Percentiles rank a stretch among this genome's conserved stretches.
Evolutionary conservation across 352 stramenopile species (phyloP).

Genomic region (Phytophthora cajani): DNA sequence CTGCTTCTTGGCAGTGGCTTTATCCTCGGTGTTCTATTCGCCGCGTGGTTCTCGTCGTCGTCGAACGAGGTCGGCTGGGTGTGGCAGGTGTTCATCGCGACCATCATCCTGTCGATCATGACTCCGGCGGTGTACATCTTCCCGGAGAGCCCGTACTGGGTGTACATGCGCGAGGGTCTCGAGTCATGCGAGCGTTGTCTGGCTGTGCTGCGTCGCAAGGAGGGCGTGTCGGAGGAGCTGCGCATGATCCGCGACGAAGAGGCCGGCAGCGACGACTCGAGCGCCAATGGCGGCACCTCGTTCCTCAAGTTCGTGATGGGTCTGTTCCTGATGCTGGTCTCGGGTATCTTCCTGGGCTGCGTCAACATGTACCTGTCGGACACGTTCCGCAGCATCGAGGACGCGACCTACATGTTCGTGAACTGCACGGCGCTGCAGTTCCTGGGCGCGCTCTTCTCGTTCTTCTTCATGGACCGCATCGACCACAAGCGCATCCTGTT

Average conservation of each 20-base stretch:
- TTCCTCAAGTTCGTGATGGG: constrained; percentile 76
- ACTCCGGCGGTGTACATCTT: constrained; percentile 87
- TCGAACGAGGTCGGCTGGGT: constrained; percentile 83
- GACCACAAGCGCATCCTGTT: constrained; percentile 80
- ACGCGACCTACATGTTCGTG: constrained; percentile 81
- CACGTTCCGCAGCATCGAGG: constrained; percentile 60
- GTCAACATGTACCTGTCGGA: constrained; percentile 82
- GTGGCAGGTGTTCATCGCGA: constrained; percentile 86
- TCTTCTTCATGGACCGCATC: constrained; percentile 88
- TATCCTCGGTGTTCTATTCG: constrained; percentile 64
- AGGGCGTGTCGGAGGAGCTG: constrained; percentile 75
- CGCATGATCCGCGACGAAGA: constrained; percentile 83
- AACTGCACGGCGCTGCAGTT: constrained; percentile 79
- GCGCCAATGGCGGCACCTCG: constrained; percentile 35
- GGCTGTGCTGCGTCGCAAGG: constrained; percentile 77
- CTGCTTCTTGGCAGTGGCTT: constrained; percentile 79
- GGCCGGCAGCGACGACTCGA: constrained; percentile 40
- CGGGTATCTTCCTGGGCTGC: constrained; percentile 62
- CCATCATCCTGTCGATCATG: constrained; percentile 79
- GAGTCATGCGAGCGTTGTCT: constrained; percentile 79
- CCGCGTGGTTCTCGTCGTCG: constrained; percentile 73
- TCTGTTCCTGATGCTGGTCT: constrained; percentile 75
- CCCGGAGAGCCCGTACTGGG: constrained; percentile 87
- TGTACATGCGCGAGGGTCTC: constrained; percentile 78
- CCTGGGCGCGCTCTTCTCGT: constrained; percentile 76